These are phyloP conservation scores for Boletus rubroflammeus DNA, from an alignment of 768 basidiomycete genomes.

Conservation along the genomic window DNA sequence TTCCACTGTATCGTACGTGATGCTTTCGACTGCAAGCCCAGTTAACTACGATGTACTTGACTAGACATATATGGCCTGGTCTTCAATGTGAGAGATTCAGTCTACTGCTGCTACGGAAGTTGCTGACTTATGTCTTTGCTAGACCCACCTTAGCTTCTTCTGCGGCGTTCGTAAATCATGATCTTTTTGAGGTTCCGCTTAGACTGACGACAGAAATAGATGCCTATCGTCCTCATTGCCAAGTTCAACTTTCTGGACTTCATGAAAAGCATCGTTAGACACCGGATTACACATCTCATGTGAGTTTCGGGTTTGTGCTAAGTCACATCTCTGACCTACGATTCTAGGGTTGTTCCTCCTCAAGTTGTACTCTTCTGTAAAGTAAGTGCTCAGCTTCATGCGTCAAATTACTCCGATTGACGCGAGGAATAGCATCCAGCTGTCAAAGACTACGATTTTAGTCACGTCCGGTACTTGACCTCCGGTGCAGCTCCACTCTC, in stretches of 20 bases:
- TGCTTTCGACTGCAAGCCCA: neutral
- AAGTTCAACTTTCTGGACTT: constrained; percentile 45
- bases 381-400: constrained; percentile 25
- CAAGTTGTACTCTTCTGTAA: constrained; percentile 50
- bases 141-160: constrained; percentile 59
- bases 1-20: constrained; percentile 59
- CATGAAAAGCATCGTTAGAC: constrained; percentile 43
- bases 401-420: neutral
- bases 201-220: constrained; percentile 33
- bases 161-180: constrained; percentile 42
- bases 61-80: constrained; percentile 67
- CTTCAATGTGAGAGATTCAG: constrained; percentile 42
- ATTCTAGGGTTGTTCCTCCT: constrained; percentile 42
- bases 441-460: constrained; percentile 37
- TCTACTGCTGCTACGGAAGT: neutral
- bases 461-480: constrained; percentile 37
- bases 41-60: neutral
- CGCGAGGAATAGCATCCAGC: constrained; percentile 34
- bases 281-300: constrained; percentile 46
- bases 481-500: constrained; percentile 60
- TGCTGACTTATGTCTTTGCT: constrained; percentile 26
- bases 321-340: neutral
- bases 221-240: constrained; percentile 44
- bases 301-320: constrained; percentile 13
- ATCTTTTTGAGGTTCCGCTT: neutral